phyloP scores from a whole-genome alignment of 2,329 filamentous ascomycete genomes.

The Immersiporthe knoxdaviesiana region DNA sequence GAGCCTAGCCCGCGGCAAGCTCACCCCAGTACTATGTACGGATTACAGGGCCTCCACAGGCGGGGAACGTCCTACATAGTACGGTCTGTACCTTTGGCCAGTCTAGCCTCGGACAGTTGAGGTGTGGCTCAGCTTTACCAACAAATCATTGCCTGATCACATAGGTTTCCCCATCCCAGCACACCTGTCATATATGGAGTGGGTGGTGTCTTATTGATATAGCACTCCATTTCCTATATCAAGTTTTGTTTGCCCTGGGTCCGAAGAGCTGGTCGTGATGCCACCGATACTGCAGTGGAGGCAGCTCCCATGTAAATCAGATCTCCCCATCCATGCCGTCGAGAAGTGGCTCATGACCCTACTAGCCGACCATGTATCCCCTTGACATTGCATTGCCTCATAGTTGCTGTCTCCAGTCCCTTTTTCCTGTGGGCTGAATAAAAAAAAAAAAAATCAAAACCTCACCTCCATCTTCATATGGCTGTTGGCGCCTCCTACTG shows the following conservation, averaged over 20 bases:
- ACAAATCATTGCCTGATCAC: background rate
- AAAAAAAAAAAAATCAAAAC: background rate
- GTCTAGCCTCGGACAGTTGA: no score
- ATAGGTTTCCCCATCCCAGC: background rate
- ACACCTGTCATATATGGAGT: background rate
- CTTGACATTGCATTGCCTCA: background rate
- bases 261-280: background rate
- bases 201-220: background rate
- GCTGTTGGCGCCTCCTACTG: background rate
- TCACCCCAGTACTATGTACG: background rate
- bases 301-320: background rate
- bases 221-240: conserved; percentile 7
- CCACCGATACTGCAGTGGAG: background rate
- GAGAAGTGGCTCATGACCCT: background rate
- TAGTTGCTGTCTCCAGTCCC: background rate
- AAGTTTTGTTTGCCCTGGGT: conserved; percentile 20
- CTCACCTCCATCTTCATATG: background rate
- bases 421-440: background rate
- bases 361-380: background rate
- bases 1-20: conserved; percentile 7
- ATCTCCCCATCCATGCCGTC: background rate
- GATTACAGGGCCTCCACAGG: background rate
- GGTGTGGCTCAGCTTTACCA: background rate
- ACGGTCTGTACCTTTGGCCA: background rate
- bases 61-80: background rate